These are phyloP conservation scores for Pleurotus cornucopiae DNA, from an alignment of 768 basidiomycete genomes.

Conservation along the genomic window DNA sequence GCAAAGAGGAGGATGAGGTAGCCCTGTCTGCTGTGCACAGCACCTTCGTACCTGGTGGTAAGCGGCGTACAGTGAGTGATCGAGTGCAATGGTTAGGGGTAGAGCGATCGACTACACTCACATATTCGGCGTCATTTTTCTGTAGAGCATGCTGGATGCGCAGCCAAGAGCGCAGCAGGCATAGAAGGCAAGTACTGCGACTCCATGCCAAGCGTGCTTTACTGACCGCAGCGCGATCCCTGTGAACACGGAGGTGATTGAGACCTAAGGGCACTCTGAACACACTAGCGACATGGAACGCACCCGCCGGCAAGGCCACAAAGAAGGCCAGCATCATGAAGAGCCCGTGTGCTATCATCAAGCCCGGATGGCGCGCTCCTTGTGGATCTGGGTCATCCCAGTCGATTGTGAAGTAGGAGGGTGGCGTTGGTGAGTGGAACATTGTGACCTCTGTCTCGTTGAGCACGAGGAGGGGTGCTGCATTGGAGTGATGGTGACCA, in stretches of 20 bases:
- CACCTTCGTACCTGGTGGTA: constrained; percentile 59
- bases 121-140: constrained; percentile 80
- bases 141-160: constrained; percentile 65
- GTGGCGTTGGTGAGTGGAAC: constrained; percentile 65
- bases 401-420: constrained; percentile 83
- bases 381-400: constrained; percentile 47
- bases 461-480: constrained; percentile 50
- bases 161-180: constrained; percentile 58
- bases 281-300: constrained; percentile 18
- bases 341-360: constrained; percentile 72
- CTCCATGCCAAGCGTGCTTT: constrained; percentile 58
- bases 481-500: constrained; percentile 45
- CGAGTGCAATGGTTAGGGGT: background rate
- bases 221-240: constrained; percentile 80
- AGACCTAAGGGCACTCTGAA: background rate
- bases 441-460: constrained; percentile 75
- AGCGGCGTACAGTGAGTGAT: constrained; percentile 15
- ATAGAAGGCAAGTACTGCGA: constrained; percentile 64
- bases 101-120: constrained; percentile 34
- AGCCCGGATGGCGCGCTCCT: constrained; percentile 50
- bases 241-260: constrained; percentile 22
- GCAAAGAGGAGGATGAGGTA: constrained; percentile 40
- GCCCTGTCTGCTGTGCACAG: constrained; percentile 61
- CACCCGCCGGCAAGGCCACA: constrained; percentile 75
- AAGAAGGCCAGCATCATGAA: constrained; percentile 83